Evolutionary conservation across 345 rosid genomes (phyloP), one percentile per base, ranked within the genome.

Genomic region (Salix caprea): DNA sequence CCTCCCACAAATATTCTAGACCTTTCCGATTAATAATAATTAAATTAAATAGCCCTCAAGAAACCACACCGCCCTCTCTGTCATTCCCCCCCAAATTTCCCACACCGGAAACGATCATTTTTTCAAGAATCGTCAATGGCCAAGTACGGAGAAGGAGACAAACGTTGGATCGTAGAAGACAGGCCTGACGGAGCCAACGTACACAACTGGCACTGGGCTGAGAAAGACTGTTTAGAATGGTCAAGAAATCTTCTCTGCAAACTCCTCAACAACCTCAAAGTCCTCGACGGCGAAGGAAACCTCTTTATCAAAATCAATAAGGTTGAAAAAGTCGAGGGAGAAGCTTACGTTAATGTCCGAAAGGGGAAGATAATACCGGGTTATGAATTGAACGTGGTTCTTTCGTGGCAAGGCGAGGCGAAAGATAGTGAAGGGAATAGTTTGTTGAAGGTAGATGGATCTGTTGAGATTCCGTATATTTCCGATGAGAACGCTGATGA

Each of bases 161-260:
- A 88, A 81, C 92, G 99, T 6, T 96, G 99, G 98, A 96, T 96
- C 88, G 99, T 96, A 0, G 97, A 96, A 62, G 99, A 94, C 39
- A 87, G 99, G 68, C 70, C 94, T n/a, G 98, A 96, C 86, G 99
- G 97, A 48, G 86, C 98, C 80, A 96, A 96, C 77, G 98, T 94
- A 65, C 97, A 96, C 78, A 93, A 93, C 88, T 94, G 99, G 99
- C 99, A 96, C 91, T 96, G 98, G 99, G 84, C 98, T 1, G 98
- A 96, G 80, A 96, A 98, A 48, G 86, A 96, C 65, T 96, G 98
- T 74, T 84, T 96, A 12, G 97, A 90, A 19, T 94, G 97, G 97
- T 90, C 99, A 13, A 86, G 94, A 5, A 88, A 70, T 70, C 83
- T 91, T 74, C 82, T 96, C 86, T 78, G 79, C 83, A 74, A 80